Percentiles rank a stretch among this genome's conserved stretches.
Evolutionary conservation across 139 green algal species (phyloP).

Genomic region (Asterochloris erici): DNA sequence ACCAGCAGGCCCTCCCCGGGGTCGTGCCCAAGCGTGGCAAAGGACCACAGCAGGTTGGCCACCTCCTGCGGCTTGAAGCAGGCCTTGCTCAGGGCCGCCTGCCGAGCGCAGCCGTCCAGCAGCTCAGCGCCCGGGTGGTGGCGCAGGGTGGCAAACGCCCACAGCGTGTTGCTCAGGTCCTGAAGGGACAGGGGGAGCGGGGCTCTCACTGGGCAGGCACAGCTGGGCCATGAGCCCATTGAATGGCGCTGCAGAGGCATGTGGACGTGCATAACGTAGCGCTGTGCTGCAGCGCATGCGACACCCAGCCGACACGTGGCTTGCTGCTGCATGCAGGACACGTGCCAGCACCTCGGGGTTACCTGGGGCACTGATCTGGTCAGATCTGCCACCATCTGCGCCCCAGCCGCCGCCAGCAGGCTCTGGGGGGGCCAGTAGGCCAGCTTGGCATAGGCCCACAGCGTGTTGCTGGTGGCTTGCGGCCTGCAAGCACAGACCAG

Average conservation of each 20-base stretch:
- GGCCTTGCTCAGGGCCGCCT: constrained; percentile 3
- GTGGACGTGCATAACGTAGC: too few relatives aligned
- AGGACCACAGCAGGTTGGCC: constrained; percentile 38
- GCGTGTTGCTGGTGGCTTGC: constrained; percentile 39
- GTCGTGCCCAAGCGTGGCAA: constrained; percentile 37
- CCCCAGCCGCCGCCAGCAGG: constrained; percentile 15
- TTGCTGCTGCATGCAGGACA: neutral
- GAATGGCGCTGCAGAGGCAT: too few relatives aligned
- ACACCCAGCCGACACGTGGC: too few relatives aligned
- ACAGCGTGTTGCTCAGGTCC: constrained; percentile 54
- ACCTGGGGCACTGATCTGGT: constrained; percentile 39
- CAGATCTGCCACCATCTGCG: constrained; percentile 27
- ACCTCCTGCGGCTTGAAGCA: constrained; percentile 45
- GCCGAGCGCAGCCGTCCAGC: constrained; percentile 17
- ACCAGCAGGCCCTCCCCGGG: constrained; percentile 27
- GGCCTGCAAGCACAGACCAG: constrained; percentile 17
- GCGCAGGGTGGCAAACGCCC: constrained; percentile 43
- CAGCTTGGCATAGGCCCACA: constrained; percentile 48
- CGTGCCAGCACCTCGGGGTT: neutral
- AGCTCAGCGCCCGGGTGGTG: constrained; percentile 31
- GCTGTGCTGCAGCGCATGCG: neutral
- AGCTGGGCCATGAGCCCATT: neutral
- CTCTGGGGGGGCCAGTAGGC: constrained; percentile 25
- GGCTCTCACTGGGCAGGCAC: too few relatives aligned
- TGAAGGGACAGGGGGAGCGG: constrained; percentile 18